Conservation (phyloP, 192 early-diverging fungal species). For the Coemansia sp. region DNA sequence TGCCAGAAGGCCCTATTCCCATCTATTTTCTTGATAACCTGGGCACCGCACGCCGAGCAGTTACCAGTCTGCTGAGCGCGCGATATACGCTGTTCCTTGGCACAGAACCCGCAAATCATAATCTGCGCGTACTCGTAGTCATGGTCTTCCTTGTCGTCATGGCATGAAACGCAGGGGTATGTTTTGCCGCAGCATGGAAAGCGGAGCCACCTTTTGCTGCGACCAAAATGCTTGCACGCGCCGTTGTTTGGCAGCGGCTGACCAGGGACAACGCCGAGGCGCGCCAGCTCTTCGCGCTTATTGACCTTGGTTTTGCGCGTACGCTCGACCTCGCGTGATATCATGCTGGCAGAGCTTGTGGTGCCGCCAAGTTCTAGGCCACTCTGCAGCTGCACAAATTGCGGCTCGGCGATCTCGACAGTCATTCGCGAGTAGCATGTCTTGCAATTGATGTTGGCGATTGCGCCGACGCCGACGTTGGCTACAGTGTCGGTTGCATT, state of each 20-base stretch:
- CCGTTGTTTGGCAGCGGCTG: constrained; percentile 76
- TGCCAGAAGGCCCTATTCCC: constrained; percentile 80
- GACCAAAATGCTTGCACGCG: constrained; percentile 80
- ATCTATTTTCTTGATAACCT: constrained; percentile 52
- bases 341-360: constrained; percentile 36
- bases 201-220: constrained; percentile 86
- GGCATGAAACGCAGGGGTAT: constrained; percentile 82
- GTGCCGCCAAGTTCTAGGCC: constrained; percentile 32
- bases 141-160: constrained; percentile 75
- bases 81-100: constrained; percentile 68
- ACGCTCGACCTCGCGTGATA: constrained; percentile 40
- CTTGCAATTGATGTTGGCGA: constrained; percentile 18
- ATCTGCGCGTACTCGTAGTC: constrained; percentile 64
- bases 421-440: constrained; percentile 43
- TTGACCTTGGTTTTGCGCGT: constrained; percentile 48
- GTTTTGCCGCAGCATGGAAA: constrained; percentile 88
- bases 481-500: constrained; percentile 10
- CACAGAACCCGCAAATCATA: constrained; percentile 86
- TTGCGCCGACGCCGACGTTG: constrained; percentile 21
- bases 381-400: constrained; percentile 52
- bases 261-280: constrained; percentile 67
- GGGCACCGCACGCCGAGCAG: constrained; percentile 63
- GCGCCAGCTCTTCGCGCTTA: constrained; percentile 55
- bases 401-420: constrained; percentile 48
- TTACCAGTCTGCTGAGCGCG: constrained; percentile 45